phyloP scores from a whole-genome alignment of 2,329 filamentous ascomycete genomes.

The Fusarium graminum region DNA sequence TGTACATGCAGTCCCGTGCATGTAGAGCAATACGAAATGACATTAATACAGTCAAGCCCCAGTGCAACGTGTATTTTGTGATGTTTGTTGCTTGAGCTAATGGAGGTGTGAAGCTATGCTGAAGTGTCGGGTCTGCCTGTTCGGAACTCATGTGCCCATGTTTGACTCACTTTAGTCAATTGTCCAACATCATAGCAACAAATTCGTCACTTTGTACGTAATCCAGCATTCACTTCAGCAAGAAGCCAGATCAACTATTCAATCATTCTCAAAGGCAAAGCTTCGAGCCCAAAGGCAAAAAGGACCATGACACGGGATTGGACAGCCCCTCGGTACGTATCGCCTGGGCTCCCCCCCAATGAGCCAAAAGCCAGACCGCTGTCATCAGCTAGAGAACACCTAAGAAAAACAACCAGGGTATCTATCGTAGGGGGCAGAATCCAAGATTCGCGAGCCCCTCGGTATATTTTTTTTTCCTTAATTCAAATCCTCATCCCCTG shows the following conservation, averaged over 20 bases:
- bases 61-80: slow-evolving; percentile 1
- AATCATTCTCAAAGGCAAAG: not conserved
- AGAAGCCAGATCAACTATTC: not conserved
- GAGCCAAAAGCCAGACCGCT: slow-evolving; percentile 29
- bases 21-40: slow-evolving; percentile 34
- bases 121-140: slow-evolving; percentile 2
- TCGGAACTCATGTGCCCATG: slow-evolving; percentile 2
- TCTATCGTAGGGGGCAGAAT: slow-evolving; percentile 42
- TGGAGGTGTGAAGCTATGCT: not conserved
- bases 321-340: slow-evolving; percentile 37
- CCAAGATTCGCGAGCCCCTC: slow-evolving; percentile 43
- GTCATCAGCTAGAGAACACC: slow-evolving; percentile 41
- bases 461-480: slow-evolving; percentile 9
- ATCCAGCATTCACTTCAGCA: not conserved
- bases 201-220: not conserved
- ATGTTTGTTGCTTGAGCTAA: slow-evolving; percentile 5
- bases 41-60: slow-evolving; percentile 27
- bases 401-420: slow-evolving; percentile 47
- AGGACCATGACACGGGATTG: slow-evolving; percentile 40
- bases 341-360: slow-evolving; percentile 29
- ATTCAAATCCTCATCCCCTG: slow-evolving; percentile 7
- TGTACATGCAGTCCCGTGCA: slow-evolving; percentile 26
- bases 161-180: slow-evolving; percentile 7
- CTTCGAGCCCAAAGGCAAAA: slow-evolving; percentile 3
- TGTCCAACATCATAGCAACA: not conserved